A percentile compares a stretch with the other conserved stretches of the same genome.
phyloP scores from a whole-genome alignment of 345 rosid species.

The Melaleuca alternifolia region DNA sequence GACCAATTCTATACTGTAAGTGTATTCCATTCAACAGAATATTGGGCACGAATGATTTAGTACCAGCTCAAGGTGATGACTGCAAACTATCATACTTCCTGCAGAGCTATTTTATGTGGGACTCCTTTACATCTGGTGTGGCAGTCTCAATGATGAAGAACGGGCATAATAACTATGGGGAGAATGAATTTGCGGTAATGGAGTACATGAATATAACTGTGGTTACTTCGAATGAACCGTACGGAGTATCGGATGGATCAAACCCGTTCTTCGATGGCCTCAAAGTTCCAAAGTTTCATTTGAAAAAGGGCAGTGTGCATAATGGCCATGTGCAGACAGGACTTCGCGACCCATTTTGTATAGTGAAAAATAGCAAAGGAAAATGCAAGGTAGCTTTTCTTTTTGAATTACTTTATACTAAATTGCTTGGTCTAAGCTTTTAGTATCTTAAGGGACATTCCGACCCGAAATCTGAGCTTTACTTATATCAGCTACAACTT shows the following conservation, averaged over 20 bases:
- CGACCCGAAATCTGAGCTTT: background rate
- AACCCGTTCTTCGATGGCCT: constrained; percentile 65
- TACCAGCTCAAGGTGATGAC: background rate
- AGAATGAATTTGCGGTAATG: constrained; percentile 80
- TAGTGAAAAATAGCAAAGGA: constrained; percentile 44
- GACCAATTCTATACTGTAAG: constrained; percentile 46
- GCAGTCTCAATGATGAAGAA: constrained; percentile 68
- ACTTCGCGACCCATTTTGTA: constrained; percentile 60
- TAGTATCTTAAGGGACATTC: background rate
- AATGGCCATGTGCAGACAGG: constrained; percentile 85
- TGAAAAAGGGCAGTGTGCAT: constrained; percentile 54
- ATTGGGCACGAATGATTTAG: background rate
- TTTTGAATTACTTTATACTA: background rate
- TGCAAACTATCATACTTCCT: background rate
- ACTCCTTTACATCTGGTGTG: constrained; percentile 73
- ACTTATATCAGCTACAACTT: background rate
- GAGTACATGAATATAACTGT: constrained; percentile 81
- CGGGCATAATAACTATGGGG: constrained; percentile 15
- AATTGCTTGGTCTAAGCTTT: background rate
- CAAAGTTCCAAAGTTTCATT: constrained; percentile 48
- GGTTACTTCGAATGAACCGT: constrained; percentile 76
- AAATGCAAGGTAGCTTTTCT: constrained; percentile 54
- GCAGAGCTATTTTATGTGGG: constrained; percentile 96
- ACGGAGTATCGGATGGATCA: constrained; percentile 58
- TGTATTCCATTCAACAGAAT: background rate